Evolutionary conservation across 805 yeast genomes (phyloP), one percentile per base, ranked within the genome.

Genomic region (Candida pseudoglaebosa): DNA sequence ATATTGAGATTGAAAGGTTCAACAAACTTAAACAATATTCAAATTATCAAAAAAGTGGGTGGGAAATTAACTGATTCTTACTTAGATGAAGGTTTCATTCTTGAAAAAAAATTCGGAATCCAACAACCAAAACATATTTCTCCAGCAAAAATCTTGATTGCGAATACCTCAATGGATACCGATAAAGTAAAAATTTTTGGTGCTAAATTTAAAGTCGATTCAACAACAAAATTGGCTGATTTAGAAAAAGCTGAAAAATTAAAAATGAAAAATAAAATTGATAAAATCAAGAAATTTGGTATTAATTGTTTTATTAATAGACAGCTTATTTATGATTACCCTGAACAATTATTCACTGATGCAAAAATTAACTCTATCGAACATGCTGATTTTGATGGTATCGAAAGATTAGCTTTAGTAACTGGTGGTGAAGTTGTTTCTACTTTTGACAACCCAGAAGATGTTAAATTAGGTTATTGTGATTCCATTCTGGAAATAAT

Each of bases 371-470:
- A 87, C 62, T 81, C 96, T 16, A 88, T 93, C 47, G 99, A 93
- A 64, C 99, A 93, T 59, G 98, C 99, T 12, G 99, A 93, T 63
- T 93, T 93, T 53, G 98, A 87, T 56, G 99, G 98, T 55, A 87
- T 93, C 39, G 99, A 93, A 70, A 81, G 98, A 59, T 76, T 93
- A 49, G 96, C 99, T 2, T 71, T 91, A 29, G 99, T 89, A 22
- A 90, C 98, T 9, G 99, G 99, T 37, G 99, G 96, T 57, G 98
- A 93, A 71, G 97, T 93, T 38, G 96, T 82, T 2, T 89, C 98
- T 5, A 91, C 98, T 2, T 93, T 93, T 59, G 99, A 93, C 58
- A 74, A 82, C 49, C 96, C 98, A 18, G 95, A 85, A 39, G 75
- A 76, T 40, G 95, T 86, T 41, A 83, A 78, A 59, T 67, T 90